These are phyloP conservation scores for Ramichloridium luteum DNA, from an alignment of 2,329 filamentous ascomycete species.

Conservation along the genomic window DNA sequence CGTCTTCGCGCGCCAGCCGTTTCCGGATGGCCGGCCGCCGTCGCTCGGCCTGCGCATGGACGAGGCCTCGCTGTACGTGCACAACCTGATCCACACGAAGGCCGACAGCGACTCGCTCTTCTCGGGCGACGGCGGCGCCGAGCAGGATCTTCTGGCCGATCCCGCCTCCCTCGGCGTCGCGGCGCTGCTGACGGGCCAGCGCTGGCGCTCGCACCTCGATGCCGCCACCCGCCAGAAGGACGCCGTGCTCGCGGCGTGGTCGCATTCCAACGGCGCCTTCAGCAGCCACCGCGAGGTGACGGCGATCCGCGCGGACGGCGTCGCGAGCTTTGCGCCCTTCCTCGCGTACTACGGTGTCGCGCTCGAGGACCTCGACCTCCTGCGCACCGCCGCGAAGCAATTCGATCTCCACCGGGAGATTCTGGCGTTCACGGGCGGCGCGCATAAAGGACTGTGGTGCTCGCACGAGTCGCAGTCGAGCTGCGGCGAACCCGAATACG, in stretches of 20 bases:
- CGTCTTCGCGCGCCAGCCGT: constrained; percentile 28
- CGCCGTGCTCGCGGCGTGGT: constrained; percentile 30
- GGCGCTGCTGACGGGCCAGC: constrained; percentile 32
- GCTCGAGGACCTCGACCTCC: constrained; percentile 23
- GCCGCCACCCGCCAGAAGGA: constrained; percentile 32
- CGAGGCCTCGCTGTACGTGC: constrained; percentile 23
- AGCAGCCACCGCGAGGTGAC: constrained; percentile 33
- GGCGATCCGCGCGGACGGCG: constrained; percentile 39
- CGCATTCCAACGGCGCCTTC: constrained; percentile 36
- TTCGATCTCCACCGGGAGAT: constrained; percentile 32
- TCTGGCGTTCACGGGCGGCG: constrained; percentile 20
- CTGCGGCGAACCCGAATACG: background rate
- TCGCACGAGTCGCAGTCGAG: constrained; percentile 13
- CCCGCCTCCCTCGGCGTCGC: constrained; percentile 35
- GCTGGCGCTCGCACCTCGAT: constrained; percentile 22
- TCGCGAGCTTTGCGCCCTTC: constrained; percentile 41
- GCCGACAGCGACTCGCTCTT: constrained; percentile 25
- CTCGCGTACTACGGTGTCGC: constrained; percentile 36
- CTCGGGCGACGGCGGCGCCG: constrained; percentile 24
- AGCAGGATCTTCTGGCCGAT: constrained; percentile 26
- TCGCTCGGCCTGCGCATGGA: constrained; percentile 17
- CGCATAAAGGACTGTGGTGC: constrained; percentile 29
- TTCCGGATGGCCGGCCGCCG: constrained; percentile 23
- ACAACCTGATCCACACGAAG: constrained; percentile 17
- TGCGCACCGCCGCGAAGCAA: constrained; percentile 30